A percentile compares a stretch with the other conserved stretches of the same genome.
phyloP scores from a whole-genome alignment of 2,329 filamentous ascomycete genomes.

The Remersonia thermophila region DNA sequence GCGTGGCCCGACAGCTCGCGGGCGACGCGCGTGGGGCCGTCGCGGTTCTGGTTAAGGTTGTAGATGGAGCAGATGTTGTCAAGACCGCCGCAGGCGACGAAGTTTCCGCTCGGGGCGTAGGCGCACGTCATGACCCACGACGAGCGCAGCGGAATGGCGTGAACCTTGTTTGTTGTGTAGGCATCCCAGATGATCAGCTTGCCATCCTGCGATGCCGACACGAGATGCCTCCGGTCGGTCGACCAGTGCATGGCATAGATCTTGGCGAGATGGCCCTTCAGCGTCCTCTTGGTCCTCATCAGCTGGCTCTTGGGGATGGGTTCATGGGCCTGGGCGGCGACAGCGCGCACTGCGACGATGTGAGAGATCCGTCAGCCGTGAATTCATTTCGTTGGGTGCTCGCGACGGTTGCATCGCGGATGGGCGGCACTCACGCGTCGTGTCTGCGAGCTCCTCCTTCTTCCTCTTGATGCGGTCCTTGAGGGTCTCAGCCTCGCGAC shows the following conservation, averaged over 20 bases:
- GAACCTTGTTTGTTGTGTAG: constrained; percentile 98
- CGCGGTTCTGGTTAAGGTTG: constrained; percentile 85
- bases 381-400: background rate
- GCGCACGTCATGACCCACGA: constrained; percentile 99
- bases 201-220: constrained; percentile 95
- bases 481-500: constrained; percentile 92
- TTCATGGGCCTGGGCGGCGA: constrained; percentile 86
- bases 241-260: constrained; percentile 99
- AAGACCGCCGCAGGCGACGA: constrained; percentile 93
- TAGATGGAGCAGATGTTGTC: constrained; percentile 99
- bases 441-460: constrained; percentile 99
- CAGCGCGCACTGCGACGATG: constrained; percentile 67
- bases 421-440: constrained; percentile 62
- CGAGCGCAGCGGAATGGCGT: constrained; percentile 91
- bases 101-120: constrained; percentile 96
- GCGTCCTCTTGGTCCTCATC: constrained; percentile 93
- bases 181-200: constrained; percentile 99
- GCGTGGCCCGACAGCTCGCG: constrained; percentile 94
- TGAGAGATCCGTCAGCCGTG: constrained; percentile 5
- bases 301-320: constrained; percentile 77
- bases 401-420: constrained; percentile 1
- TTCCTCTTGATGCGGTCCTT: constrained; percentile 99
- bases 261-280: constrained; percentile 97
- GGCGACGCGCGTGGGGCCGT: constrained; percentile 93
- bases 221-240: constrained; percentile 89